Evolutionary conservation across 169 alveolate species (phyloP).

Genomic region (Pseudocohnilembus persalinus): DNA sequence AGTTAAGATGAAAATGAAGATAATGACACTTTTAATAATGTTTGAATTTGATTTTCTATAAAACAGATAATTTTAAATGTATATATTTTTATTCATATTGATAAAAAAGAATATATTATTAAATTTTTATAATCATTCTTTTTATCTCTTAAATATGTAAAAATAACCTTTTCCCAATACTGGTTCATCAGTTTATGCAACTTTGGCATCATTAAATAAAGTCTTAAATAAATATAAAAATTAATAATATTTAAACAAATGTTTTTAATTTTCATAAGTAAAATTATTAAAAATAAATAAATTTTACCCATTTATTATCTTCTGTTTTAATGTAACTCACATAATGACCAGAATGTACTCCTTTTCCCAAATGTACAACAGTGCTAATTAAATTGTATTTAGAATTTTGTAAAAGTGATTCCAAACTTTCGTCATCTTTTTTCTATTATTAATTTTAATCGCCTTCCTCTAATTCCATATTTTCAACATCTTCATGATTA

Average conservation of each 20-base stretch:
- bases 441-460: constrained; percentile 25
- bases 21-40: no score
- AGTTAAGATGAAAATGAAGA: not conserved
- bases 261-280: constrained; percentile 25
- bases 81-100: no score
- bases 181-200: constrained; percentile 80
- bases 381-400: constrained; percentile 49
- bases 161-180: constrained; percentile 86
- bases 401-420: constrained; percentile 30
- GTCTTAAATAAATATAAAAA: constrained; percentile 49
- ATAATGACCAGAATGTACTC: constrained; percentile 86
- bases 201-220: constrained; percentile 84
- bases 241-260: no score
- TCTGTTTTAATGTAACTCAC: constrained; percentile 77
- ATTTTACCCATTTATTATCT: constrained; percentile 61
- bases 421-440: constrained; percentile 32
- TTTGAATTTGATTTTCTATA: not conserved
- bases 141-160: constrained; percentile 56
- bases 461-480: constrained; percentile 35
- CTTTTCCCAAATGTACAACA: constrained; percentile 83
- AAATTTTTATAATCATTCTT: no score
- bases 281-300: not conserved
- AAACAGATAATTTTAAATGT: no score
- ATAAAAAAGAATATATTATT: no score
- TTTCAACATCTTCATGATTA: constrained; percentile 65